Conservation (phyloP, 257 asterid species). For the Gynochthodes officinalis region DNA sequence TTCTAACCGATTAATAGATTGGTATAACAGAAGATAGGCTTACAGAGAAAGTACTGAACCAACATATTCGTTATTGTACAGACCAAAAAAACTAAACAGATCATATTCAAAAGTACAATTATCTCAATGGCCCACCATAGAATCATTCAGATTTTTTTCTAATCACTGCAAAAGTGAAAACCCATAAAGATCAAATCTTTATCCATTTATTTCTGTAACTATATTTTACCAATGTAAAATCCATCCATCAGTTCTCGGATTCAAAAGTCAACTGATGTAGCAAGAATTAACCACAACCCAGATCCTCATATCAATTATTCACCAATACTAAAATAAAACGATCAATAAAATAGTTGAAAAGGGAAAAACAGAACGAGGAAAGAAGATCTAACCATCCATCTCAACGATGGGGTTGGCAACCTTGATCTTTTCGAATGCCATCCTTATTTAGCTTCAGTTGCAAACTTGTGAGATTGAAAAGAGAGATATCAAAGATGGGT, state of each 20-base stretch:
- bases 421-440: conserved; percentile 89
- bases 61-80: neutral
- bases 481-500: neutral
- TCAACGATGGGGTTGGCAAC: conserved; percentile 97
- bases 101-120: neutral
- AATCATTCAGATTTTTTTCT: neutral
- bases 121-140: conserved; percentile 11
- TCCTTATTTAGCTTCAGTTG: conserved; percentile 7
- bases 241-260: neutral
- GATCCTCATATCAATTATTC: conserved; percentile 4
- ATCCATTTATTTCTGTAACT: neutral
- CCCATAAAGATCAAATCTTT: conserved; percentile 1
- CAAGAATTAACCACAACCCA: neutral
- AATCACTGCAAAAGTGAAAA: neutral
- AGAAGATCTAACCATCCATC: conserved; percentile 89
- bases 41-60: neutral
- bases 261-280: neutral
- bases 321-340: neutral
- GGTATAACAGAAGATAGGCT: neutral
- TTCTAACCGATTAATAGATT: neutral
- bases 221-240: neutral
- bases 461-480: neutral
- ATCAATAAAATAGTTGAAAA: neutral
- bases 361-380: neutral
- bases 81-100: neutral